phyloP scores from a whole-genome alignment of 495 filamentous ascomycete genomes.

The Astrothelium subdiscretum region DNA sequence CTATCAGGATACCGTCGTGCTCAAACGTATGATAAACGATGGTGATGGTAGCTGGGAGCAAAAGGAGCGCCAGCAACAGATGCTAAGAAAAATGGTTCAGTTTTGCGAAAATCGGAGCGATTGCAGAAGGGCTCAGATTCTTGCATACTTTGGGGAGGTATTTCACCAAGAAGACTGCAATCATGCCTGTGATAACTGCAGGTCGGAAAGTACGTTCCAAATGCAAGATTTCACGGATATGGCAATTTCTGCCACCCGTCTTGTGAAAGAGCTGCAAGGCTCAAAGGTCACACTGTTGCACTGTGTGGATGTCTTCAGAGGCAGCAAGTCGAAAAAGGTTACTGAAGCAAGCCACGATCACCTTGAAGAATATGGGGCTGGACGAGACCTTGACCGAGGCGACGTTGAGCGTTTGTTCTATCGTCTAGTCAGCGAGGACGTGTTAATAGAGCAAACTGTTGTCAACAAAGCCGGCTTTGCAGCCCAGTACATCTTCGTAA shows the following conservation, averaged over 20 bases:
- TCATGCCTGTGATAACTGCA: constrained; percentile 76
- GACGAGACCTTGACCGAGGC: constrained; percentile 43
- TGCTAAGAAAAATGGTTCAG: constrained; percentile 71
- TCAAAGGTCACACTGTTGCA: constrained; percentile 39
- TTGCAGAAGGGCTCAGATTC: constrained; percentile 77
- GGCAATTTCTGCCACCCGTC: constrained; percentile 52
- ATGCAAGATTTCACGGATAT: constrained; percentile 62
- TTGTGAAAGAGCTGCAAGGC: constrained; percentile 44
- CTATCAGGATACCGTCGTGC: constrained; percentile 55
- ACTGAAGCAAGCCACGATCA: constrained; percentile 35
- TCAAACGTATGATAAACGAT: constrained; percentile 65
- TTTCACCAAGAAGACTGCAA: constrained; percentile 64
- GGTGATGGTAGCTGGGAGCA: constrained; percentile 63
- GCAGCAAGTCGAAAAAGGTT: constrained; percentile 39
- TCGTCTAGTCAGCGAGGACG: constrained; percentile 50
- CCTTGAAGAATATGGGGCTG: constrained; percentile 43
- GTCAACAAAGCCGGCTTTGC: constrained; percentile 52
- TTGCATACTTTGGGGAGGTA: constrained; percentile 81
- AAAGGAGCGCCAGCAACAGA: constrained; percentile 68
- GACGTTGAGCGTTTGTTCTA: constrained; percentile 56
- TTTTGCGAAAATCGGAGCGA: constrained; percentile 81
- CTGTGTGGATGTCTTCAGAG: constrained; percentile 51
- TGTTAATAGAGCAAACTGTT: constrained; percentile 45
- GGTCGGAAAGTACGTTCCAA: constrained; percentile 52
- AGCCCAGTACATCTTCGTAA: constrained; percentile 45